Evolutionary conservation across 2,329 filamentous ascomycete genomes (phyloP), one percentile per base, ranked within the genome.

Genomic region (Aspergillus aculeatus): DNA sequence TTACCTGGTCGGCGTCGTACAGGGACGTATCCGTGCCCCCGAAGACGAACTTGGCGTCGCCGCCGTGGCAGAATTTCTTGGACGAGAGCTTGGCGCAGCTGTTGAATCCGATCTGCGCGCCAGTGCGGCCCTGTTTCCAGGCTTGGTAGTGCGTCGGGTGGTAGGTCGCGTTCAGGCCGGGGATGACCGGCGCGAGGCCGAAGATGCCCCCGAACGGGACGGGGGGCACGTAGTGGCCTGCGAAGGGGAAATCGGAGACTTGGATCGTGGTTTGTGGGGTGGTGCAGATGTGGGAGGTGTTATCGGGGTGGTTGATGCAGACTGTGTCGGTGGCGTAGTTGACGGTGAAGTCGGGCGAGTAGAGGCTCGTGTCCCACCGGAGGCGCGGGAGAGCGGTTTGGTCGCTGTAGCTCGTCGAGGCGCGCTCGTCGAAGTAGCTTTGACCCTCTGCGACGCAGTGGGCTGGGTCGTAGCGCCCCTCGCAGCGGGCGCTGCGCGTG

Each of bases 171-270:
- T 53, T 53, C 14, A 53, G 31, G 12, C 29, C 19, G 26, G 50
- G 50, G 9, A 53, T 5, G 29, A 53, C 50, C 26, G 50, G 50
- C 26, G 50, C 50, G 9, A 53, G 24, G 5, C 50, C 50, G 50
- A 53, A 53, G n/a, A 38, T 53, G n/a, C 50, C 50, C 5, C 26
- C 29, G 50, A 53, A 53, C 2, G 50, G 50, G 7, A 31, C 24
- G 26, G 14, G 14, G n/a, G 29, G 11, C 16, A 38, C n/a, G 12
- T 21, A 23, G 16, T n/a, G 21, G 26, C 16, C 35, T 1, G n/a
- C 10, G 47, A 49, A 49, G n/a, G 47, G 47, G 50, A 53, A 53
- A n/a, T 53, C 19, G 12, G 50, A 53, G n/a, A 32, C 29, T 41
- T 53, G 50, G 19, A 53, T 21, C 9, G 50, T 53, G 50, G 29